Percentiles rank a stretch among this genome's conserved stretches.
Conservation (phyloP, 257 asterid genomes). For the Lycium ferocissimum region DNA sequence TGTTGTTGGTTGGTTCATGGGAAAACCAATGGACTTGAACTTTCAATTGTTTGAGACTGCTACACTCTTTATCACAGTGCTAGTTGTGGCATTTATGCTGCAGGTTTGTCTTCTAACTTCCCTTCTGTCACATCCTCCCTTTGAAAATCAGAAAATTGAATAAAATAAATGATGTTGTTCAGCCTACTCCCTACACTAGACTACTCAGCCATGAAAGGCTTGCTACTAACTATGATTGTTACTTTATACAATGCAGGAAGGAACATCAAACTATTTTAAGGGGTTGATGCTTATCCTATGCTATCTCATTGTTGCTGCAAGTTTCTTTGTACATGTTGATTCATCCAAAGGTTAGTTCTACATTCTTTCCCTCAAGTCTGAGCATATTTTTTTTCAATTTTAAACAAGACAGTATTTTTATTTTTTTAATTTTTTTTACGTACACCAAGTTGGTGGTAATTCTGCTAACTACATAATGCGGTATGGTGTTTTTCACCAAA, state of each 20-base stretch:
- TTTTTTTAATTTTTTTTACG: not conserved
- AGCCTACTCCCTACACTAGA: not conserved
- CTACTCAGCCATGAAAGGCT: not conserved
- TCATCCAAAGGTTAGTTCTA: constrained; percentile 61
- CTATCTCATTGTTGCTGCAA: constrained; percentile 68
- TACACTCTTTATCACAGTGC: constrained; percentile 89
- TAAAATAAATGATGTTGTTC: not conserved
- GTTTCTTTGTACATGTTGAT: constrained; percentile 59
- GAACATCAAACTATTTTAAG: constrained; percentile 61
- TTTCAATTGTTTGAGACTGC: constrained; percentile 98
- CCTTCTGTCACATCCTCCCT: not conserved
- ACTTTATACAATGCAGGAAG: constrained; percentile 50
- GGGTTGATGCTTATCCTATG: constrained; percentile 66
- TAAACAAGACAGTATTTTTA: not conserved
- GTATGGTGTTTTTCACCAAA: not conserved
- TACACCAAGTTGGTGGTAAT: not conserved
- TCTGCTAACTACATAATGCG: not conserved
- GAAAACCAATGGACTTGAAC: constrained; percentile 94
- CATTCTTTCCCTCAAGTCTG: not conserved
- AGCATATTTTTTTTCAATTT: not conserved
- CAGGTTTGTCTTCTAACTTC: constrained; percentile 61
- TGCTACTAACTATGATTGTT: not conserved
- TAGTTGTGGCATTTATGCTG: constrained; percentile 97
- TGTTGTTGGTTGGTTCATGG: constrained; percentile 96
- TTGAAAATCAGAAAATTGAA: not conserved